These are phyloP conservation scores for Aspergillus hiratsukae DNA, from an alignment of 2,329 filamentous ascomycete species.

Conservation along the genomic window DNA sequence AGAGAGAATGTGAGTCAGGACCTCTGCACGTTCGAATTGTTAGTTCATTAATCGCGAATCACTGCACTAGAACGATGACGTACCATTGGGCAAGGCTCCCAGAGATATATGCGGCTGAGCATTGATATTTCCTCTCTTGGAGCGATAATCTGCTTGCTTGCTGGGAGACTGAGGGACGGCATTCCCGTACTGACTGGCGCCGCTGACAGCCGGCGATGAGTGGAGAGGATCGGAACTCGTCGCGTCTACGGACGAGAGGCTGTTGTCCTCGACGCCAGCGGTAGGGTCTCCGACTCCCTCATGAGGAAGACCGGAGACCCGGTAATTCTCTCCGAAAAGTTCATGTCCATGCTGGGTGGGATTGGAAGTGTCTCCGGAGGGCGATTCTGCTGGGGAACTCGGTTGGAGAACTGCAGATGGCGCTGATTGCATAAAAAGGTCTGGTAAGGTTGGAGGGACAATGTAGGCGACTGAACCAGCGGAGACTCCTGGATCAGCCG, in stretches of 20 bases:
- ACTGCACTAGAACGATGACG: conserved; percentile 10
- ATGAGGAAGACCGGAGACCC: conserved; percentile 41
- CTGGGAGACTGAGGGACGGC: conserved; percentile 34
- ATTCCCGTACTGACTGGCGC: conserved; percentile 54
- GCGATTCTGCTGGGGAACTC: conserved; percentile 37
- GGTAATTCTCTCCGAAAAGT: conserved; percentile 37
- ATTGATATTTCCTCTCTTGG: conserved; percentile 48
- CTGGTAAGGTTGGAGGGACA: conserved; percentile 28
- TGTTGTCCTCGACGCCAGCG: conserved; percentile 19
- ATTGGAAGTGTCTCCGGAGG: conserved; percentile 28
- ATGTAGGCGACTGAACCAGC: conserved; percentile 53
- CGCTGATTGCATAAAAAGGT: conserved; percentile 64
- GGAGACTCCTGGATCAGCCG: conserved; percentile 48
- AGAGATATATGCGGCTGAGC: conserved; percentile 47
- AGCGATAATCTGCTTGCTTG: conserved; percentile 43
- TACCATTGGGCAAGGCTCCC: conserved; percentile 75
- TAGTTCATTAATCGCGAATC: conserved; percentile 5
- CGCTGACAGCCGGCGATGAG: conserved; percentile 45
- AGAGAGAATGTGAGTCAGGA: conserved; percentile 85
- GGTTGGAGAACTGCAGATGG: conserved; percentile 47
- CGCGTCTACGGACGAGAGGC: conserved; percentile 25
- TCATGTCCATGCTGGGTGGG: conserved; percentile 58
- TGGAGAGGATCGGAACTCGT: conserved; percentile 23
- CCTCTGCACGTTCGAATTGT: conserved; percentile 55
- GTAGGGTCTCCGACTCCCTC: conserved; percentile 35